Evolutionary conservation across 129 eudicot genomes (phyloP), one percentile per base, ranked within the genome.

Genomic region (Smallanthus sonchifolius): DNA sequence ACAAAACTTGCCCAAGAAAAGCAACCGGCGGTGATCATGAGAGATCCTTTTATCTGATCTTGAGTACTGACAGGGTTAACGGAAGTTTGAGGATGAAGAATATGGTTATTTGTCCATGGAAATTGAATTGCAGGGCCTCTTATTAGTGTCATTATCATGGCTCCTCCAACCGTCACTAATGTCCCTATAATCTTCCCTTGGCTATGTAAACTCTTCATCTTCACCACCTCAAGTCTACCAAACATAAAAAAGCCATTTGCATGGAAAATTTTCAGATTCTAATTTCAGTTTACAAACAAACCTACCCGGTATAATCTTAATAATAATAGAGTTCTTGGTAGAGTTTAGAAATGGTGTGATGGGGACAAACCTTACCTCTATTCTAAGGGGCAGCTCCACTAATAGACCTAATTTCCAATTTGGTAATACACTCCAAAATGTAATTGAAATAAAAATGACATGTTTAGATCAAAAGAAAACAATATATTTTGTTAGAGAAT

Each of bases 121-220:
- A 83, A 83, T 76, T 75, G 81, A 48, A 83, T 76, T 0, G 76
- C 54, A 66, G 88, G 91, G 54, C 91, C 88, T 68, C 65, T 83
- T 74, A 71, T 67, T 6, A 83, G 60, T 4, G 91, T 83, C 91
- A 83, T 83, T 19, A 83, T 54, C 87, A 86, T 65, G n/a, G 91
- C 91, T 75, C 91, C 91, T 38, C 82, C 87, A 69, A 86, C 51
- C 11, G 88, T 86, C 54, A 83, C 80, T 67, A 85, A 14, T 43
- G 86, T 85, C 70, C 89, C 89, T 16, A 79, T 40, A 10, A 85
- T 82, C 81, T 85, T 85, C 5, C 66, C 84, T 76, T 76, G 78
- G 57, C 89, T 85, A 44, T 80, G 76, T 57, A 55, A 24, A 67
- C 83, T 82, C 77, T 60, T 76, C 32, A 85, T 73, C 59, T 82